Percentiles rank a stretch among this genome's conserved stretches.
These are phyloP conservation scores for Cornus suecica DNA, from an alignment of 148 eudicot species.

Conservation along the genomic window DNA sequence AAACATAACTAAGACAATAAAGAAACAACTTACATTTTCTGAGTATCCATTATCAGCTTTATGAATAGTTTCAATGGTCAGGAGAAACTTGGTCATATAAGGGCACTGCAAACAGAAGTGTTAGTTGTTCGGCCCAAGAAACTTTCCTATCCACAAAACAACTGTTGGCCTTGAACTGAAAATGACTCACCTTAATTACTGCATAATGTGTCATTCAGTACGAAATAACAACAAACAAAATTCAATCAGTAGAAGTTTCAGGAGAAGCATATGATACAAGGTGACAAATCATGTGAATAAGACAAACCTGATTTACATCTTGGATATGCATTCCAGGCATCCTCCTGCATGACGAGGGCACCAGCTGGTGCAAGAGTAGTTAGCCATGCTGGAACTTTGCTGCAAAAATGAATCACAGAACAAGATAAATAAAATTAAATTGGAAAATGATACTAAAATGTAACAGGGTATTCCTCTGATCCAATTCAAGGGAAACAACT, in stretches of 20 bases:
- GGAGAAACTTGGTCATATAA: slow-evolving; percentile 44
- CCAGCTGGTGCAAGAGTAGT: slow-evolving; percentile 50
- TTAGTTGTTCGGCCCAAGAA: not conserved
- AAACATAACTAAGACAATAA: not conserved
- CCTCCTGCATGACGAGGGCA: slow-evolving; percentile 65
- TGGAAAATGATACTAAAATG: not conserved
- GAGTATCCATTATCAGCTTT: slow-evolving; percentile 55
- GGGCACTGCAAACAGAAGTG: slow-evolving; percentile 44
- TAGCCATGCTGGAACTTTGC: slow-evolving; percentile 75
- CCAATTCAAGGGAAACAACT: not conserved
- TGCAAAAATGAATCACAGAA: slow-evolving; percentile 21
- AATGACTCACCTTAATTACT: slow-evolving; percentile 47
- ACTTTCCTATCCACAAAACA: not conserved
- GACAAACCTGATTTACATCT: slow-evolving; percentile 62
- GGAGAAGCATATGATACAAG: slow-evolving; percentile 3
- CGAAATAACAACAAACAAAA: slow-evolving; percentile 8
- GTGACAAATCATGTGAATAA: not conserved
- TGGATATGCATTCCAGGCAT: slow-evolving; percentile 78
- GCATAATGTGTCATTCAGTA: slow-evolving; percentile 11
- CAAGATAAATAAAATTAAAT: not conserved
- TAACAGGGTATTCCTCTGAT: not conserved
- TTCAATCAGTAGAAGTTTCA: slow-evolving; percentile 13
- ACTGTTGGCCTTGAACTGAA: not conserved
- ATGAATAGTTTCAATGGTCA: slow-evolving; percentile 62
- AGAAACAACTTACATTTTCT: slow-evolving; percentile 51